Conservation (phyloP, 169 alveolate species). For the Cryptosporidium ubiquitum region DNA sequence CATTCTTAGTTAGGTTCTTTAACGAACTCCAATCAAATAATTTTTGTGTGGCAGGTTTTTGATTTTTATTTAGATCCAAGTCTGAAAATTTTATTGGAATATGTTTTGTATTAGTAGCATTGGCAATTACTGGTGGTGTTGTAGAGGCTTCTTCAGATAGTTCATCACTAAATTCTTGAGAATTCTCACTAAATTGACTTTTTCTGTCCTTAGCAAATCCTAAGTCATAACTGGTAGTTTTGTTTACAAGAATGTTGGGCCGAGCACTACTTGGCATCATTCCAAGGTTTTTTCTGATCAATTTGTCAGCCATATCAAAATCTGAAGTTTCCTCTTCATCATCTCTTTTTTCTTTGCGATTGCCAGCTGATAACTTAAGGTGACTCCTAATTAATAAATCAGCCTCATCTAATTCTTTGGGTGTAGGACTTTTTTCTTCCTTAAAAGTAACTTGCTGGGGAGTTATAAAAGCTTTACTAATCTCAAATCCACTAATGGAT, state of each 20-base stretch:
- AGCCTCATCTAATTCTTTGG: background rate
- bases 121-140: background rate
- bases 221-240: no score
- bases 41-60: background rate
- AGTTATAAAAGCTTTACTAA: background rate
- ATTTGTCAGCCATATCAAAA: background rate
- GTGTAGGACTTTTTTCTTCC: background rate
- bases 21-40: background rate
- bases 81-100: background rate
- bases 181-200: constrained; percentile 27
- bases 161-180: background rate
- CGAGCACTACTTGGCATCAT: background rate
- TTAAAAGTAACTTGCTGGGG: background rate
- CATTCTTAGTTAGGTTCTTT: background rate
- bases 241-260: background rate
- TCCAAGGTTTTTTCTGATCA: background rate
- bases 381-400: constrained; percentile 24
- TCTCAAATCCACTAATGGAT: constrained; percentile 31
- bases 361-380: background rate
- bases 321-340: background rate
- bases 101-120: background rate
- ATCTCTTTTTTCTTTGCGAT: background rate
- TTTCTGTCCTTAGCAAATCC: background rate
- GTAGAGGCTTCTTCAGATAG: background rate
- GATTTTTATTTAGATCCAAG: background rate